Conservation (phyloP, 2,329 filamentous ascomycete genomes). For the Magnaporthiopsis poae region DNA sequence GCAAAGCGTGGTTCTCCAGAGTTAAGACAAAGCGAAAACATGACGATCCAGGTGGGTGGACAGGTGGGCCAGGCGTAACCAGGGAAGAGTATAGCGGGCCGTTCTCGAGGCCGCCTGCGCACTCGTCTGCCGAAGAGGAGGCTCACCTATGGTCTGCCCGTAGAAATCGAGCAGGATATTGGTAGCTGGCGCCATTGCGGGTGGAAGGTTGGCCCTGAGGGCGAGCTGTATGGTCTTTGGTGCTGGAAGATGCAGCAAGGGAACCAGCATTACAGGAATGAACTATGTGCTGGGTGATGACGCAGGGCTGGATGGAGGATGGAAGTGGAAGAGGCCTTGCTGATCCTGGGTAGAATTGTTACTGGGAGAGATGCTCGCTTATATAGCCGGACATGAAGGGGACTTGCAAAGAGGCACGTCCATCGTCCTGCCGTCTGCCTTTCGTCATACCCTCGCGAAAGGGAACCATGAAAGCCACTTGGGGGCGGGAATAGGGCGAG, state of each 20-base stretch:
- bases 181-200: not conserved
- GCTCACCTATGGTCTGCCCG: constrained; percentile 7
- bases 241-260: not conserved
- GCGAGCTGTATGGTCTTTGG: not conserved
- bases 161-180: constrained; percentile 5
- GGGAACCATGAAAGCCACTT: not conserved
- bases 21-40: not conserved
- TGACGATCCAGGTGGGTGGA: not conserved
- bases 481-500: no score
- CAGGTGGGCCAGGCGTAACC: not conserved
- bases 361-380: not conserved
- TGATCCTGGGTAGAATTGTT: not conserved
- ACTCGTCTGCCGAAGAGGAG: not conserved
- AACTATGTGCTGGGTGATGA: not conserved
- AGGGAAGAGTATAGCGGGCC: not conserved
- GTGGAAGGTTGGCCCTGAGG: not conserved
- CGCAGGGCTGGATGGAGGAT: not conserved
- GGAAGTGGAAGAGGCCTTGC: not conserved
- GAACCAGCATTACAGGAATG: not conserved
- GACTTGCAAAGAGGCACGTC: not conserved
- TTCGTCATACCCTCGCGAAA: not conserved
- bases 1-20: not conserved
- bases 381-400: not conserved
- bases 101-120: not conserved
- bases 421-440: not conserved